These are phyloP conservation scores for Cercospora sp. DNA, from an alignment of 2,329 filamentous ascomycete genomes.

Conservation along the genomic window DNA sequence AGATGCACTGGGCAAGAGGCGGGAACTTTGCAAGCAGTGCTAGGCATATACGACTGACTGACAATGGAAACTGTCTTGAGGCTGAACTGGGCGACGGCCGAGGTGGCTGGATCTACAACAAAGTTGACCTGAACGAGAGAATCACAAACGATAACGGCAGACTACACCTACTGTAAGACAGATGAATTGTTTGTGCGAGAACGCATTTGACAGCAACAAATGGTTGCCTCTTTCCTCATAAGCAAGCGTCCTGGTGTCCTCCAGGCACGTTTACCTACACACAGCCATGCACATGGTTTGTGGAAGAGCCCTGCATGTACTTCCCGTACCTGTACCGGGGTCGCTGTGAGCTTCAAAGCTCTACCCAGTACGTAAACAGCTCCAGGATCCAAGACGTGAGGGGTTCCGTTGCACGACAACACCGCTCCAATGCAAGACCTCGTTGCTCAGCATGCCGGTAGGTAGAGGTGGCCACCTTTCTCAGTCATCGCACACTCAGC, in stretches of 20 bases:
- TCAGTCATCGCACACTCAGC: not conserved
- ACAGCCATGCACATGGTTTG: not conserved
- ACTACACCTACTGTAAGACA: constrained; percentile 34
- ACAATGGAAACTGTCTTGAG: constrained; percentile 39
- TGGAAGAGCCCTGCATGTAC: not conserved
- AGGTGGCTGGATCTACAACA: constrained; percentile 38
- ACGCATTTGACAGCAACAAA: not conserved
- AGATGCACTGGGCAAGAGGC: constrained; percentile 39
- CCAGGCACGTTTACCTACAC: not conserved
- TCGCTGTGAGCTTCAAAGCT: not conserved
- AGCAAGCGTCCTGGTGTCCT: not conserved
- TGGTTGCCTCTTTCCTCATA: not conserved
- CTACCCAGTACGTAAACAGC: constrained; percentile 6
- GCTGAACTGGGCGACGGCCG: constrained; percentile 40
- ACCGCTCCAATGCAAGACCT: not conserved
- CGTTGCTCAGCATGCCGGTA: not conserved
- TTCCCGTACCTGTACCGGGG: not conserved
- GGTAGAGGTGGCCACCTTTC: not conserved
- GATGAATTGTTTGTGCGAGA: not conserved
- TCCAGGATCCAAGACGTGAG: constrained; percentile 1
- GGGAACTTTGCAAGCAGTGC: constrained; percentile 43
- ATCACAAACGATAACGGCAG: constrained; percentile 43
- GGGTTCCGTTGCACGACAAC: constrained; percentile 3
- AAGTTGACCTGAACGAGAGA: constrained; percentile 41
- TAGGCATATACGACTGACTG: constrained; percentile 35